A percentile compares a stretch with the other conserved stretches of the same genome.
Evolutionary conservation across 2,329 filamentous ascomycete species (phyloP).

Genomic region (Neocucurbitaria cava): DNA sequence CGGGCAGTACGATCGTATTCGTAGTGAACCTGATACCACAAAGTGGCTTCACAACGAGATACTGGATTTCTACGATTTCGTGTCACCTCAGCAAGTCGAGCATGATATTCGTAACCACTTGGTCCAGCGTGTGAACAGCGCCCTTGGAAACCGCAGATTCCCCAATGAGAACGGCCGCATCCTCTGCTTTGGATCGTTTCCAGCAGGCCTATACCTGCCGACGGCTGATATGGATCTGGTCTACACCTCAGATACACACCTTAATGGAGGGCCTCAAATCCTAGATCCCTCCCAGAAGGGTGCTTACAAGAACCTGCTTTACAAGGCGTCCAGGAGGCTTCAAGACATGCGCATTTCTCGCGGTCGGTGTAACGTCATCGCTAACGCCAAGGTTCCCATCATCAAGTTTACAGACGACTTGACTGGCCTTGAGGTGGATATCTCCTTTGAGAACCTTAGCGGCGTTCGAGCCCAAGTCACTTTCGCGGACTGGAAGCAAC

Average conservation of each 20-base stretch:
- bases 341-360: slow-evolving; percentile 60
- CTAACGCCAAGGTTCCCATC: slow-evolving; percentile 82
- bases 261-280: slow-evolving; percentile 56
- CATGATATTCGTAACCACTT: slow-evolving; percentile 75
- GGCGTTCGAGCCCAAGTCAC: slow-evolving; percentile 82
- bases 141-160: slow-evolving; percentile 54
- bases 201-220: slow-evolving; percentile 76
- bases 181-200: slow-evolving; percentile 89
- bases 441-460: slow-evolving; percentile 92
- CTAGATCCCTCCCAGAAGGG: slow-evolving; percentile 45
- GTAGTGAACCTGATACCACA: slow-evolving; percentile 58
- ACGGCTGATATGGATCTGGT: slow-evolving; percentile 95
- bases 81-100: slow-evolving; percentile 79
- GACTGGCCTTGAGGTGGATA: slow-evolving; percentile 84
- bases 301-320: slow-evolving; percentile 63
- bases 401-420: slow-evolving; percentile 85
- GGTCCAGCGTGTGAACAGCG: slow-evolving; percentile 69
- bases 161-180: slow-evolving; percentile 62
- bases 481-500: slow-evolving; percentile 77
- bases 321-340: slow-evolving; percentile 68
- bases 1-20: slow-evolving; percentile 62
- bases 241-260: slow-evolving; percentile 70
- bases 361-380: slow-evolving; percentile 69
- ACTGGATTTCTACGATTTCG: slow-evolving; percentile 84
- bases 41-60: slow-evolving; percentile 84